Evolutionary conservation across 2,329 filamentous ascomycete genomes (phyloP), one percentile per base, ranked within the genome.

Genomic region (Beauveria pseudobassiana): DNA sequence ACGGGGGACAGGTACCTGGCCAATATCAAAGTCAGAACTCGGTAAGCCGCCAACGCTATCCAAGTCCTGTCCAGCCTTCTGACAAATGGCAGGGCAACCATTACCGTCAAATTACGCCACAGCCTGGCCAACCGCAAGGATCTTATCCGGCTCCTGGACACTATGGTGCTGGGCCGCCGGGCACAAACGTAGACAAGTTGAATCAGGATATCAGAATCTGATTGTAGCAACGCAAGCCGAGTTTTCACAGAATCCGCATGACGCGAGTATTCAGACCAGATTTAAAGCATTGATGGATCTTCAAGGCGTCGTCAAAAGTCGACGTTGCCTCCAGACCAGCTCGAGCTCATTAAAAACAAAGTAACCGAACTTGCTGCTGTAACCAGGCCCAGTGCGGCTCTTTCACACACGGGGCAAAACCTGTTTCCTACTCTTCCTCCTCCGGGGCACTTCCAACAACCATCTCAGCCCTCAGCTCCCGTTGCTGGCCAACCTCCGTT

Each of bases 281-380:
- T 79, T 96, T 71, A 90, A 91, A 77, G 91, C 92, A 65, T 84
- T 97, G 68, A 79, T 93, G 75, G 90, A 95, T 74, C 83, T 98
- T 66, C 91, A 96, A 77, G 70, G 68, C 63, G 86, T 82, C 67
- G 79, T 97, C 86, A 90, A 73, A 87, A 82, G 68, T 89, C 91
- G 74, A 87, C 87, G 71, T 81, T 96, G 72, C 88, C 88, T 63
- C 86, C 87, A 69, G 87, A 93, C 70, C 90, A 96, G 77, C 82
- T 96, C 72, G 86, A 89, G 75, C 85, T 89, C 73, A 89, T 96
- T 75, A 90, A 88, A 75, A 87, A 88, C 73, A 91, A 95, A 82
- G 87, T 97, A 75, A 86, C 88, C 74, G 86, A 87, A 74, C 83
- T 96, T 74, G 84, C 74, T 74, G 71, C 85, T 80, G 76, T 83